Evolutionary conservation across 1,284 basidiomycete genomes (phyloP), one percentile per base, ranked within the genome.

Genomic region (Rhizoctonia solani): DNA sequence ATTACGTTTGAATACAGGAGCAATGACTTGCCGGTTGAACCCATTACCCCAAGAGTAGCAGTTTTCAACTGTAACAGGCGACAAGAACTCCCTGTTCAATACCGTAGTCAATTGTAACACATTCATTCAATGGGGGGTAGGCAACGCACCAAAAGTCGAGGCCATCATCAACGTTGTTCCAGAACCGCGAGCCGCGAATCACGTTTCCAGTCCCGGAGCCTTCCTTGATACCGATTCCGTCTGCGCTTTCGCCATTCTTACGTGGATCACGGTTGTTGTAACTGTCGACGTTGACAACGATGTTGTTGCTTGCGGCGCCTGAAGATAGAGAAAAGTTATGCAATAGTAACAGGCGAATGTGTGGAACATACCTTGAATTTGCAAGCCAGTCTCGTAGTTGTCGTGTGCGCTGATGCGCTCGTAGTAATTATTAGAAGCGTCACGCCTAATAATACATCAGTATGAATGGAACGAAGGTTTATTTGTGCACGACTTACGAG

Each of bases 211-310:
- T 54, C 52, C 69, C 69, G 37, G 55, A 67, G 37, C 69, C 69
- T 41, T 70, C 69, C 37, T 70, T 70, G 47, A 70, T 68, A 3
- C 67, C 69, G 13, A 70, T 49, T 5, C 69, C 69, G 21, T 70
- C 69, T 21, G 69, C 69, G 39, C 67, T 68, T 52, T 70, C 69
- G 52, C 69, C 69, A 30, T 70, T 70, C 61, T 70, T 70, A 23
- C 69, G 69, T 6, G 69, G 69, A 41, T 70, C 69, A 34, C 67
- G 69, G 59, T 70, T 70, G 21, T 53, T 49, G 55, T 70, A 70
- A 37, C 67, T 68, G 27, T 70, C 69, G 37, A 65, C 41, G 53
- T 70, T 70, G 54, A 70, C 58, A 13, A 70, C 54, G 14, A 54
- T 39, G 67, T 70, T 70, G 44, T 70, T 56, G 44, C 66, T 63